These are phyloP conservation scores for Hyaloperonospora brassicae DNA, from an alignment of 352 stramenopile species.

Conservation along the genomic window DNA sequence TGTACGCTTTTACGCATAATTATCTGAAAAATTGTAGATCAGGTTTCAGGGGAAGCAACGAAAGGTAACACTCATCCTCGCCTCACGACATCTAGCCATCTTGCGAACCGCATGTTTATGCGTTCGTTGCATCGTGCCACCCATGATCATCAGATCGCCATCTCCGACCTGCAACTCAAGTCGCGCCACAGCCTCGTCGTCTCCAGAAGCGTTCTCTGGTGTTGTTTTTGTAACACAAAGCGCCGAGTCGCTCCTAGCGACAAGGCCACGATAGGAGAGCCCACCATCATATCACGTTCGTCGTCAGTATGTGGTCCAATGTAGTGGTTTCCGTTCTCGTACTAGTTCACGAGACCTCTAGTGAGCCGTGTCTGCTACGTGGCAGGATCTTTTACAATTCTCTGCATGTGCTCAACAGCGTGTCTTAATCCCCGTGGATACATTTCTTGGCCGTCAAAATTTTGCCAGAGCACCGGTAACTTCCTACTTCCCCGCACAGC, in stretches of 20 bases:
- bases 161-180: constrained; percentile 53
- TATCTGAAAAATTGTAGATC: background rate
- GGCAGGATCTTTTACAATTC: constrained; percentile 29
- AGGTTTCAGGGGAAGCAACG: constrained; percentile 29
- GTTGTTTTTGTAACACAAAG: constrained; percentile 49
- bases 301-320: constrained; percentile 77
- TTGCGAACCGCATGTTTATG: constrained; percentile 79
- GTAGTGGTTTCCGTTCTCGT: constrained; percentile 69
- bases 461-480: constrained; percentile 53
- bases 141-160: constrained; percentile 78
- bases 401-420: constrained; percentile 39
- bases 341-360: constrained; percentile 77
- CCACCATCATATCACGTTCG: constrained; percentile 38
- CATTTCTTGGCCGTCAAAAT: constrained; percentile 38
- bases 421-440: constrained; percentile 33
- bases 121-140: constrained; percentile 60
- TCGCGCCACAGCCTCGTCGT: constrained; percentile 10
- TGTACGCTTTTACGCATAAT: background rate
- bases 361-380: constrained; percentile 28
- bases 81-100: constrained; percentile 37
- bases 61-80: constrained; percentile 43
- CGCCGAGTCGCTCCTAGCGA: constrained; percentile 57
- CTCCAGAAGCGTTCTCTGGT: constrained; percentile 11
- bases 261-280: constrained; percentile 58
- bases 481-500: constrained; percentile 40